Percentiles rank a stretch among this genome's conserved stretches.
These are phyloP conservation scores for Strobilomyces confusus DNA, from an alignment of 768 basidiomycete genomes.

Conservation along the genomic window DNA sequence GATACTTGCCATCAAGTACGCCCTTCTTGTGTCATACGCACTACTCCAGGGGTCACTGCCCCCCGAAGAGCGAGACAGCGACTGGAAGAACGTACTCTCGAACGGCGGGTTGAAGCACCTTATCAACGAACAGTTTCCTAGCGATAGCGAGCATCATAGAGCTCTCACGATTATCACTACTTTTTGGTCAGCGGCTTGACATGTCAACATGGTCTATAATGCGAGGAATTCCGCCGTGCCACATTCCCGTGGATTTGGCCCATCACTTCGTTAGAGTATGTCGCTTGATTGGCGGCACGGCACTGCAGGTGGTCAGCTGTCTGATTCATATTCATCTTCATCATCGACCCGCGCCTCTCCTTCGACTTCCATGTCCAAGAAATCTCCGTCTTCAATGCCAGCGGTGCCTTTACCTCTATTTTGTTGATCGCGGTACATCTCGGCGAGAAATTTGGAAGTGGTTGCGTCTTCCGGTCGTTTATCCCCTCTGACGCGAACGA, in stretches of 20 bases:
- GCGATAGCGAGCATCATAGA: slow-evolving; percentile 23
- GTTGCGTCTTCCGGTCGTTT: slow-evolving; percentile 72
- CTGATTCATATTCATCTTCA: slow-evolving; percentile 31
- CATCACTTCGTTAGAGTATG: background rate
- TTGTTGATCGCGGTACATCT: slow-evolving; percentile 65
- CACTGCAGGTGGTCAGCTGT: slow-evolving; percentile 6
- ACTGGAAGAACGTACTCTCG: slow-evolving; percentile 32
- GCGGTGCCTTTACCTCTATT: slow-evolving; percentile 29
- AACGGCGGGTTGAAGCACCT: slow-evolving; percentile 22
- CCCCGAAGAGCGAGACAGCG: slow-evolving; percentile 27
- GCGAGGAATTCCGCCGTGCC: background rate
- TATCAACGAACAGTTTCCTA: slow-evolving; percentile 28
- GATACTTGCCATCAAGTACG: slow-evolving; percentile 33
- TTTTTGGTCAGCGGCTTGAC: slow-evolving; percentile 14
- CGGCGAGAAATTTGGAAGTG: slow-evolving; percentile 63
- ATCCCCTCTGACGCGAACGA: slow-evolving; percentile 70
- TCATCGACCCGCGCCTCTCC: slow-evolving; percentile 19
- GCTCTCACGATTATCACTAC: slow-evolving; percentile 19
- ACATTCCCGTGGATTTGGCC: background rate
- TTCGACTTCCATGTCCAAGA: slow-evolving; percentile 49
- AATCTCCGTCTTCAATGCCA: slow-evolving; percentile 55
- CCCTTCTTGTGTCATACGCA: slow-evolving; percentile 38
- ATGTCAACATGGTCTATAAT: background rate
- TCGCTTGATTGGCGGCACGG: background rate
- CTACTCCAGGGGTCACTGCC: slow-evolving; percentile 30